Conservation (phyloP, 768 basidiomycete species). For the Trametes sanguinea region DNA sequence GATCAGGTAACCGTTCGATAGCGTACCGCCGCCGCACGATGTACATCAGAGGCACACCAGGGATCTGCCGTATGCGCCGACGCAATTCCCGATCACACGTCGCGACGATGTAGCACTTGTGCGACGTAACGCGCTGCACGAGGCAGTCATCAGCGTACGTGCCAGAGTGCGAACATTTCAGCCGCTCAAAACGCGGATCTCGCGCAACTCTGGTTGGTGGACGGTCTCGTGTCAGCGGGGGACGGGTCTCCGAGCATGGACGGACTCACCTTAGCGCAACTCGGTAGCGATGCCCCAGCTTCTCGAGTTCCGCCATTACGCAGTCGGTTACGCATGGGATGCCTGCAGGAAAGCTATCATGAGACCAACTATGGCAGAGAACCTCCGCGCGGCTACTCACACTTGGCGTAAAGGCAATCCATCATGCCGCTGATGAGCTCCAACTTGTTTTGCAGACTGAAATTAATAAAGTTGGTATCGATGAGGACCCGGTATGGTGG, state of each 20-base stretch:
- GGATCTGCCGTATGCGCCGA: constrained; percentile 87
- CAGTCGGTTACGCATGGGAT: constrained; percentile 99
- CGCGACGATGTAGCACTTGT: constrained; percentile 96
- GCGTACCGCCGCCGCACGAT: constrained; percentile 91
- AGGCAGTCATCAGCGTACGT: constrained; percentile 99
- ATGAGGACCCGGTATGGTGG: constrained; percentile 97
- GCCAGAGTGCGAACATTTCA: constrained; percentile 88
- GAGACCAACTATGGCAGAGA: constrained; percentile 14
- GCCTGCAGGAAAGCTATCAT: constrained; percentile 48
- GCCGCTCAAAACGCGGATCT: constrained; percentile 94
- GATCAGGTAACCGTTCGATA: constrained; percentile 93
- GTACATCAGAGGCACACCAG: constrained; percentile 96
- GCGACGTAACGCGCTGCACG: constrained; percentile 91
- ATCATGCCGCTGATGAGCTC: constrained; percentile 98
- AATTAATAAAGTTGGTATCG: constrained; percentile 99
- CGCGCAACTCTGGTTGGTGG: constrained; percentile 75
- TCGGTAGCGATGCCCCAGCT: constrained; percentile 93
- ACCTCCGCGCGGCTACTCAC: constrained; percentile 44
- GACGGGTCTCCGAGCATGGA: not conserved
- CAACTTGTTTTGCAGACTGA: constrained; percentile 95
- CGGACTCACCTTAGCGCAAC: constrained; percentile 82
- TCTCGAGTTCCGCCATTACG: constrained; percentile 98
- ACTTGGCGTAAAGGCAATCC: constrained; percentile 98
- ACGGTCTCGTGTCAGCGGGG: constrained; percentile 14
- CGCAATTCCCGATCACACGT: constrained; percentile 97